Conservation (phyloP, 2,329 filamentous ascomycete species). For the Penicillium sp. region DNA sequence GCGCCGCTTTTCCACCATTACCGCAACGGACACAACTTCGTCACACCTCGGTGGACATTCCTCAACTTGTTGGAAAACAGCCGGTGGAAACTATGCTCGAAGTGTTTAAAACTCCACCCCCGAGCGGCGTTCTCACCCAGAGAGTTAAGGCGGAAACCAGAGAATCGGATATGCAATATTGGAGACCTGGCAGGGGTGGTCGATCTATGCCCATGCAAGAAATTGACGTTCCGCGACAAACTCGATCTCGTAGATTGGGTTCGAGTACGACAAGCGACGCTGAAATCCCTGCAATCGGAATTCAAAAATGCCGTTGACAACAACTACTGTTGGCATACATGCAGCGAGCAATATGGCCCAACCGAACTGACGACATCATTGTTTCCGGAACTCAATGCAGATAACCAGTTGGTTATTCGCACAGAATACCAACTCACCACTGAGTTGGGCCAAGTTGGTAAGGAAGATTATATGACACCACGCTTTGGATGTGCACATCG, state of each 20-base stretch:
- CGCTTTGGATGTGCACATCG: constrained; percentile 43
- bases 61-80: constrained; percentile 37
- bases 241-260: constrained; percentile 36
- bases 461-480: constrained; percentile 40
- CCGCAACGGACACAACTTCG: constrained; percentile 37
- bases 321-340: constrained; percentile 41
- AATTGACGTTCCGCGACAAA: constrained; percentile 41
- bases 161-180: constrained; percentile 35
- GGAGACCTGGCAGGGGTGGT: constrained; percentile 39
- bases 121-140: constrained; percentile 32
- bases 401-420: constrained; percentile 34
- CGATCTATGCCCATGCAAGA: constrained; percentile 42
- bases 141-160: constrained; percentile 36
- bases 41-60: constrained; percentile 39
- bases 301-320: constrained; percentile 32
- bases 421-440: constrained; percentile 41
- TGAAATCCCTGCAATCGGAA: constrained; percentile 26
- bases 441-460: constrained; percentile 35
- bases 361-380: constrained; percentile 37
- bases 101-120: constrained; percentile 42
- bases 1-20: constrained; percentile 43
- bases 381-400: constrained; percentile 35
- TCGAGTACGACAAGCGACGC: constrained; percentile 29
- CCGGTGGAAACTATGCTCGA: constrained; percentile 38
- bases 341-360: constrained; percentile 35